Conservation (phyloP, 2,329 filamentous ascomycete species). For the Lecanosticta acicola region DNA sequence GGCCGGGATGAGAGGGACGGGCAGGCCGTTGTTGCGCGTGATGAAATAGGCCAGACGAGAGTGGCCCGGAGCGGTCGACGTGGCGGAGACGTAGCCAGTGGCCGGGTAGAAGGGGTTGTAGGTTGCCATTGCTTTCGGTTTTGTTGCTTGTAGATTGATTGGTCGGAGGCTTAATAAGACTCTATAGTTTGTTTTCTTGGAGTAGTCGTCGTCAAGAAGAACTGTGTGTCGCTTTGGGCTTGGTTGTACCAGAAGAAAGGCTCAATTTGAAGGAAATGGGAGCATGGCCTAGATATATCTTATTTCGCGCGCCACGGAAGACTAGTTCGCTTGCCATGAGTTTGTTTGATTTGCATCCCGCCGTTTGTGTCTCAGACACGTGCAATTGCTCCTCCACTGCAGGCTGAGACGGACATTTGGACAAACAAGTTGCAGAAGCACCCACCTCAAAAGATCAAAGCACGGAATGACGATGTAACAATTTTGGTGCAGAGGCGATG, state of each 20-base stretch:
- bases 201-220: not conserved
- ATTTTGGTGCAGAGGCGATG: too few relatives aligned
- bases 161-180: not conserved
- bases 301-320: too few relatives aligned
- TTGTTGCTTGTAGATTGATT: not conserved
- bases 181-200: not conserved
- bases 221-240: not conserved
- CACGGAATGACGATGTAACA: too few relatives aligned
- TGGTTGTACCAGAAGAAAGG: not conserved
- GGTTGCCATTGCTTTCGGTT: not conserved
- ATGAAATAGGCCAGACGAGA: conserved; percentile 35
- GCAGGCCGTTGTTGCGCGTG: conserved; percentile 31
- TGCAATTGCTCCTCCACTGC: too few relatives aligned
- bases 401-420: too few relatives aligned
- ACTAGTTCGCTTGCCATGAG: too few relatives aligned
- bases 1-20: conserved; percentile 39
- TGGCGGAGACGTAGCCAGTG: not conserved
- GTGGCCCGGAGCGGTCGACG: conserved; percentile 1
- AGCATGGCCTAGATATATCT: too few relatives aligned
- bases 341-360: too few relatives aligned
- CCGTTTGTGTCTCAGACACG: too few relatives aligned
- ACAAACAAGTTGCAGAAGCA: too few relatives aligned
- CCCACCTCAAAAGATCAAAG: too few relatives aligned
- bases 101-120: not conserved
- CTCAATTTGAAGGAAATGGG: too few relatives aligned